Base-by-base conservation (phyloP, 176 grass and related monocot species). In the Dactylis glomerata region DNA sequence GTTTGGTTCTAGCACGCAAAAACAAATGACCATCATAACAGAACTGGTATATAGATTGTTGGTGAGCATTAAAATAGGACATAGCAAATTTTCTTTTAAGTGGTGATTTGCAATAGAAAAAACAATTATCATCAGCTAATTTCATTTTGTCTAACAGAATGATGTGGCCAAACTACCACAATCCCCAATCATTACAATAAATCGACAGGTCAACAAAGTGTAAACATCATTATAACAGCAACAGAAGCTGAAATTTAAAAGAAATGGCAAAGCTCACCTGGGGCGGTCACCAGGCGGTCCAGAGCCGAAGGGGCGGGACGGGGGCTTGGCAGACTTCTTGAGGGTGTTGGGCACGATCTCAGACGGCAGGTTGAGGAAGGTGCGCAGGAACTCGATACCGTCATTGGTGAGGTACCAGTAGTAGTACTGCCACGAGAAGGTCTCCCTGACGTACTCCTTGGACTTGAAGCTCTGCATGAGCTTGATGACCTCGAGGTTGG, bases 381-480 rank as follows among this genome's bases (percentile, higher is more conserved):
- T 93, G 54, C 95, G 88, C 19, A 97, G 92, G 90, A 82, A 54
- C 88, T 97, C 95, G 38, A 92, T 97, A 36, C 95, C 95, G 10
- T 97, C 95, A 27, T 95, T 94, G 82, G 92, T 94, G 28, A 97
- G 90, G 75, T 97, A 97, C 95, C 95, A 97, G 86, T 97, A 97
- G 78, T 97, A 95, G 69, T 93, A 68, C 47, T 94, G 92, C 92
- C 95, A 95, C 2, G 92, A 92, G 82, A 95, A 97, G 15, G 92
- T 97, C 88, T 97, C 92, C 77, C 90, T 91, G 12, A 97, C 95
- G 22, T 86, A 97, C 85, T 97, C 95, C 89, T 91, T 97, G 2
- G 95, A 97, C 65, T 97, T 97, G 90, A 97, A 97, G 92, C 92
- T 97, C 88, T 97, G 95, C 95, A 97, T 97, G 77, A 97, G 92